phyloP scores from a whole-genome alignment of 805 yeast genomes.

The Cyberlindnera bimundalis region DNA sequence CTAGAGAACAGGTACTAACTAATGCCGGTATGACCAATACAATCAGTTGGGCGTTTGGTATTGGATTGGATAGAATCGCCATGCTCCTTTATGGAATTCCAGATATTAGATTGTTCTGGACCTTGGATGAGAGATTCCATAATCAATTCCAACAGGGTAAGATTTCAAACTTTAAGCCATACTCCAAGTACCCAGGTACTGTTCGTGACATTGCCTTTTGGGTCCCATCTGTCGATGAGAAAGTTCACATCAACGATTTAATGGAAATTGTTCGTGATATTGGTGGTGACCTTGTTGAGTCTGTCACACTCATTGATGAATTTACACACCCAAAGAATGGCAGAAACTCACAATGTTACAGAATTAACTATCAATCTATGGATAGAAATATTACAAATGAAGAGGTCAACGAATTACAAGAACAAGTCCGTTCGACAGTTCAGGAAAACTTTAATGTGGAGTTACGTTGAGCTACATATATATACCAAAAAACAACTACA shows the following conservation, averaged over 20 bases:
- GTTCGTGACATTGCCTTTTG: constrained; percentile 89
- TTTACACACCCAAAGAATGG: constrained; percentile 83
- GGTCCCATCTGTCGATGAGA: constrained; percentile 48
- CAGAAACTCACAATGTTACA: constrained; percentile 75
- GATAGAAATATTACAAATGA: constrained; percentile 84
- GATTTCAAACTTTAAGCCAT: constrained; percentile 76
- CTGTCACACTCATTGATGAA: constrained; percentile 74
- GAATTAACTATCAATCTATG: constrained; percentile 93
- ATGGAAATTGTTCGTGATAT: constrained; percentile 86
- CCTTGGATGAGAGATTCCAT: constrained; percentile 71
- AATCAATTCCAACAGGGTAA: constrained; percentile 64
- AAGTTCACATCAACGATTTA: constrained; percentile 77
- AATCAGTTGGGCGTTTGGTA: constrained; percentile 97
- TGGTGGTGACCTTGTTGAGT: constrained; percentile 88
- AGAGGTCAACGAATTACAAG: constrained; percentile 76
- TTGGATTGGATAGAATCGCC: constrained; percentile 92
- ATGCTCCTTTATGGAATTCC: constrained; percentile 95
- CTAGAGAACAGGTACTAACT: constrained; percentile 68
- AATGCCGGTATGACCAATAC: constrained; percentile 67
- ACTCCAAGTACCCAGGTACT: constrained; percentile 88
- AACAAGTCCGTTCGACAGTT: constrained; percentile 57
- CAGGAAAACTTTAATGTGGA: constrained; percentile 50
- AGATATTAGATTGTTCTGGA: constrained; percentile 92
- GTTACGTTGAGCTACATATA: constrained; percentile 37
- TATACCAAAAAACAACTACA: too few relatives aligned